Base-by-base conservation (phyloP, 1,139 yeast species). In the Candida glucosophila region DNA sequence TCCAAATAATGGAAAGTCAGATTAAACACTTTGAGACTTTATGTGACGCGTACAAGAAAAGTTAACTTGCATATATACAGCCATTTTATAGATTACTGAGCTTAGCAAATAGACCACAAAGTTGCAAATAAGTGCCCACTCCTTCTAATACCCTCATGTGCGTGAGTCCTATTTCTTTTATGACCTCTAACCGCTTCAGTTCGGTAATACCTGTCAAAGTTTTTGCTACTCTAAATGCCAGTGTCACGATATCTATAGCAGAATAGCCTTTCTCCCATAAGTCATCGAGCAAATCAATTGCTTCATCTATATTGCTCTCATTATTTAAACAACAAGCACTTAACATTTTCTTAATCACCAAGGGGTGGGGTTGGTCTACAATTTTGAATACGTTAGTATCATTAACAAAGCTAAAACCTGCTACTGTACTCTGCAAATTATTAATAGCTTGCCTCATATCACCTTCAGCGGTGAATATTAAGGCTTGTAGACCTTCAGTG, bases 391-490 rank as follows among this genome's bases (percentile, higher is more conserved):
- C 98, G 45, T 88, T 90, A 21, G 82, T 82, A 27, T 86, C 90
- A 43, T 77, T 81, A 10, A 90, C 96, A 36, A 82, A 68, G 2
- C 83, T 90, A 55, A 88, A 88, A 1, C 98, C 98, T 1, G 95
- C 86, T 15, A 78, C 92, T 0, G 97, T 86, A 47, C 94, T 78
- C 47, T 90, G 98, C 31, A 90, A 52, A 50, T 90, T 90, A 46
- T 92, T 92, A 27, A 92, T 72, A 0, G 98, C 98, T 51, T 90
- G 98, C 54, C 99, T 73, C 98, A 92, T 90, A 49, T 90, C 99
- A 30, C 98, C 98, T 50, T 90, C 99, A 0, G 96, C 93, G 0
- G 96, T 80, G 55, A 90, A 90, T n/a, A 92, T 74, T 34, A 90
- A 65, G 0, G 98, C 98, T 40, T 86, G 88, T 20, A 90, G 58